phyloP scores from a whole-genome alignment of 1,284 basidiomycete genomes.

The Ganoderma sinense region DNA sequence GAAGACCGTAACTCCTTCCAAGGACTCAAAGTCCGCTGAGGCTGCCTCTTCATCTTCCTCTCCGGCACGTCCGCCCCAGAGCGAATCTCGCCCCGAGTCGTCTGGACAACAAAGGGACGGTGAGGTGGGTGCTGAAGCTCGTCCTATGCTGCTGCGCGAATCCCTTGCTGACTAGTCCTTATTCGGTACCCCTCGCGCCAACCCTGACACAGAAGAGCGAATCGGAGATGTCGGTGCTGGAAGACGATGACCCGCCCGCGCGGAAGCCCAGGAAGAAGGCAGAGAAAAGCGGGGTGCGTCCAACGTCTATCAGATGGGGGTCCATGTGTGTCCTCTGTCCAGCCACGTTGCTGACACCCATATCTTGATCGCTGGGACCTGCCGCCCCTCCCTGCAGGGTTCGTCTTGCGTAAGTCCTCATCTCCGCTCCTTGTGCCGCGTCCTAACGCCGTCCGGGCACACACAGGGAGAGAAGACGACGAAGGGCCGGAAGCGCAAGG shows the following conservation, averaged over 20 bases:
- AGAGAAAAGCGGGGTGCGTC: constrained; percentile 39
- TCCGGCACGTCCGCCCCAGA: background rate
- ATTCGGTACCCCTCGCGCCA: background rate
- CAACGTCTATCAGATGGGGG: background rate
- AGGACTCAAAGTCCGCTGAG: background rate
- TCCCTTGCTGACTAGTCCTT: background rate
- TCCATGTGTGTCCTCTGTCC: background rate
- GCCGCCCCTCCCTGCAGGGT: background rate
- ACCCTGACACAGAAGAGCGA: constrained; percentile 51
- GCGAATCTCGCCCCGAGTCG: background rate
- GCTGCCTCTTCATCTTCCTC: constrained; percentile 1
- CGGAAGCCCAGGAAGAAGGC: constrained; percentile 40
- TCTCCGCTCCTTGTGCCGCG: background rate
- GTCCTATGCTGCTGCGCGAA: background rate
- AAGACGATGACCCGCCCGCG: constrained; percentile 60
- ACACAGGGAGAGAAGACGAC: constrained; percentile 28
- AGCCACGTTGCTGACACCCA: background rate
- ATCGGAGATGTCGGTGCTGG: constrained; percentile 66
- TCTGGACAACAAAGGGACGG: background rate
- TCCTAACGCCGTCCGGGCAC: background rate
- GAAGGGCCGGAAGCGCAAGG: constrained; percentile 36
- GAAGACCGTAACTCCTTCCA: constrained; percentile 18
- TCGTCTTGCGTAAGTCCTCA: constrained; percentile 10
- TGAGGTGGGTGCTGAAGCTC: background rate
- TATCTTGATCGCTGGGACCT: background rate